Evolutionary conservation across 768 basidiomycete species (phyloP), one percentile per base, ranked within the genome.

Genomic region (Auriscalpium vulgare): DNA sequence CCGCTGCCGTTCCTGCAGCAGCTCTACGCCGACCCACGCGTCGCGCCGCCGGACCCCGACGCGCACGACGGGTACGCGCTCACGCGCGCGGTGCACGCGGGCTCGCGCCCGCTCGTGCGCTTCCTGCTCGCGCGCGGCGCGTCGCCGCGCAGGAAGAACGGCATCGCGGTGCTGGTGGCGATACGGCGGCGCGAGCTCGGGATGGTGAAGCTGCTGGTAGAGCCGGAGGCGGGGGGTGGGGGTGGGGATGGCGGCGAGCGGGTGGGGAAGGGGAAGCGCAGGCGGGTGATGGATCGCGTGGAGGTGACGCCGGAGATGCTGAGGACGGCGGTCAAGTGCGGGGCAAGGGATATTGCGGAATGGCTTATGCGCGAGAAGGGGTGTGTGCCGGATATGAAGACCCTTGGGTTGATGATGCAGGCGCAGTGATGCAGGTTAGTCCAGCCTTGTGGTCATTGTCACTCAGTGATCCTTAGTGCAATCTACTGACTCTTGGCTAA

Each of bases 51-150:
- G 1, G 72, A 84, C 35, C 65, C 77, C 11, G 82, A 95, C 67
- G 80, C 88, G 8, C 76, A 89, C 67, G 75, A 80, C 3, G 95
- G 94, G 1, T 97, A 94, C 65, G 85, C 87, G 0, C 81, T 97
- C 43, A 83, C 83, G 14, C 84, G 81, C 60, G 91, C 94, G 1
- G 88, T 92, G 1, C 75, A 84, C 38, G 82, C 79, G 0, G 73
- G 74, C 19, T 85, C 85, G 59, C 54, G 76, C 1, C 82, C 84
- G 3, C 79, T 97, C 8, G 74, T 93, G 1, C 72, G 68, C 21
- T 85, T 90, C 61, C 76, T 97, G 14, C 81, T 97, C 50, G 72
- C 74, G 3, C 73, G 83, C 17, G 87, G 83, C 3, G 93, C 91
- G 0, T 85, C 85, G 10, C 93, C 94, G 0, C 64, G 65, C 5